Evolutionary conservation across 129 eudicot species (phyloP).

Genomic region (Lactuca sativa): DNA sequence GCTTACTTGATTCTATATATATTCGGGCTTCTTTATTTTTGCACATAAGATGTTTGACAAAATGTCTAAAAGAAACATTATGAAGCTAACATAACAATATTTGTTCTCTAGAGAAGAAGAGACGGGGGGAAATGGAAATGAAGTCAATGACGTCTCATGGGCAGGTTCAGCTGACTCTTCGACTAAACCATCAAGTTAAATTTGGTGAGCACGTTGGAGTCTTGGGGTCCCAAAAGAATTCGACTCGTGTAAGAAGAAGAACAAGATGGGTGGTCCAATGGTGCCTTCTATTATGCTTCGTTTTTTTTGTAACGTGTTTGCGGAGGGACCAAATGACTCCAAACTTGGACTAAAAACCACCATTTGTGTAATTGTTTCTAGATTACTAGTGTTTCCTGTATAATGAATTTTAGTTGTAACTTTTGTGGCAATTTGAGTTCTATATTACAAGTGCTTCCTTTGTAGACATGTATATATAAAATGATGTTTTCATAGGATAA

Average conservation of each 20-base stretch:
- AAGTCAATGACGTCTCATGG: conserved; percentile 33
- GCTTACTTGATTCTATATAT: not conserved
- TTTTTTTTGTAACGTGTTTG: conserved; percentile 50
- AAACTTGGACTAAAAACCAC: conserved; percentile 43
- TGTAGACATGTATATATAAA: no score
- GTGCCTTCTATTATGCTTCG: no score
- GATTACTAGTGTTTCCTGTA: conserved; percentile 41
- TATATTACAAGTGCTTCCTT: no score
- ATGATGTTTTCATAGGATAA: no score
- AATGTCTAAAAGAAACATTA: conserved; percentile 22
- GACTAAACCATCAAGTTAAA: conserved; percentile 79
- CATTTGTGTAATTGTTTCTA: conserved; percentile 44
- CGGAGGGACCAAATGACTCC: conserved; percentile 49
- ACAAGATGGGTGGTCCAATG: not conserved
- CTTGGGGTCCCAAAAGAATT: conserved; percentile 74
- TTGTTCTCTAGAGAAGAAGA: conserved; percentile 35
- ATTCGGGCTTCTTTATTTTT: not conserved
- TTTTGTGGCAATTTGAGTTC: not conserved
- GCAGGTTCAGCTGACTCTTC: conserved; percentile 50
- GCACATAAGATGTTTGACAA: conserved; percentile 12
- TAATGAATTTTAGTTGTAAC: conserved; percentile 40
- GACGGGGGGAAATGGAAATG: conserved; percentile 35
- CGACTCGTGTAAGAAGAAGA: conserved; percentile 75
- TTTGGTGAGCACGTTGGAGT: conserved; percentile 83
- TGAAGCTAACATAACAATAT: not conserved